Conservation (phyloP, 176 grass and related monocot genomes). For the Miscanthus lutarioriparius region DNA sequence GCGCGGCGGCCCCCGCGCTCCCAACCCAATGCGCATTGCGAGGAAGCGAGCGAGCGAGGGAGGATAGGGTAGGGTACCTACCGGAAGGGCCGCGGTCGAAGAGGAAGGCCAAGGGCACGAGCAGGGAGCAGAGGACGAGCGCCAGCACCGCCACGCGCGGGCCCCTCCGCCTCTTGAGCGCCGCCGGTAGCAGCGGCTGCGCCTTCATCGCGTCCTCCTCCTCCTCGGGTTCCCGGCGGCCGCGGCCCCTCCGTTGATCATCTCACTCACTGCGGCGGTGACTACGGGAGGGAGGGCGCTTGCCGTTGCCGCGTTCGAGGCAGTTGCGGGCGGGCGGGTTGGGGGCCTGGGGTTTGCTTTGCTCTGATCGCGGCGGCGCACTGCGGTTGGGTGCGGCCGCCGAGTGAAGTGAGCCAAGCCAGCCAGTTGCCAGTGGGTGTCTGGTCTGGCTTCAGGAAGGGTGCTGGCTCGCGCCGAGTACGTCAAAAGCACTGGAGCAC, state of each 20-base stretch:
- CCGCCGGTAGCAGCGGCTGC: slow-evolving; percentile 41
- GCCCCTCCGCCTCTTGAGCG: slow-evolving; percentile 60
- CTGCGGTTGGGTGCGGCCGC: neutral
- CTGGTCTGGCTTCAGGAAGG: too few relatives aligned
- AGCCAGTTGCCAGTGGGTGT: too few relatives aligned
- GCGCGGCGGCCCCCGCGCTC: neutral
- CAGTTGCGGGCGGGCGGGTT: neutral
- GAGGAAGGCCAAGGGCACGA: slow-evolving; percentile 80
- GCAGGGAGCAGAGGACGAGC: slow-evolving; percentile 81
- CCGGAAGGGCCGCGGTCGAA: slow-evolving; percentile 72
- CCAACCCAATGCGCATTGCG: neutral
- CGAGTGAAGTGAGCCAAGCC: neutral
- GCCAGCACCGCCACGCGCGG: slow-evolving; percentile 68
- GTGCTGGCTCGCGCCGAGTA: neutral
- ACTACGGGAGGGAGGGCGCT: neutral
- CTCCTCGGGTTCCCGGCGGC: neutral
- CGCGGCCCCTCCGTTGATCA: slow-evolving; percentile 29
- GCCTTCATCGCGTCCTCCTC: slow-evolving; percentile 53
- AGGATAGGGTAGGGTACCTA: neutral
- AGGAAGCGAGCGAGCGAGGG: neutral
- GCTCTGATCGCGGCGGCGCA: neutral
- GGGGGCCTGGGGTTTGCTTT: neutral
- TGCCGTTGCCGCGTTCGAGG: neutral
- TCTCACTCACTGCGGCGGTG: neutral
- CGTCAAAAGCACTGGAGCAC: neutral